phyloP scores from a whole-genome alignment of 2,329 filamentous ascomycete species.

The Alternaria novae-zelandiae region DNA sequence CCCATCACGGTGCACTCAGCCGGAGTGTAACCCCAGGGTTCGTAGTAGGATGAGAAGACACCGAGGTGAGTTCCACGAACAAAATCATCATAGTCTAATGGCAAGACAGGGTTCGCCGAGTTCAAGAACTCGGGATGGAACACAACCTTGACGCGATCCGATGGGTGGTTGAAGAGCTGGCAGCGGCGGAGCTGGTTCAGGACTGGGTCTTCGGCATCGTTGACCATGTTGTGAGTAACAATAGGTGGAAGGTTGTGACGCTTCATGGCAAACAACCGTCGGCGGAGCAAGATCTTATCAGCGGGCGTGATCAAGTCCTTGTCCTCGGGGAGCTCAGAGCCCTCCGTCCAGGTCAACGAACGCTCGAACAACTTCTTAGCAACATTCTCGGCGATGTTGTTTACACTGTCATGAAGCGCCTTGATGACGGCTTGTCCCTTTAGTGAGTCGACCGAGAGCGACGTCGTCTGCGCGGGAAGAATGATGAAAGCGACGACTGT shows the following conservation, averaged over 20 bases:
- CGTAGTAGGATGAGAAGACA: constrained; percentile 97
- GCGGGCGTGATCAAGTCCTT: constrained; percentile 93
- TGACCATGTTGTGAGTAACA: constrained; percentile 98
- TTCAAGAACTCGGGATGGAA: constrained; percentile 99
- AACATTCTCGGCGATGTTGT: constrained; percentile 90
- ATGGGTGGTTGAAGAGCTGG: constrained; percentile 94
- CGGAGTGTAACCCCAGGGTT: constrained; percentile 98
- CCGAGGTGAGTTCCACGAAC: constrained; percentile 95
- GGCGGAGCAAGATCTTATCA: constrained; percentile 89
- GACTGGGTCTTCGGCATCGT: constrained; percentile 90
- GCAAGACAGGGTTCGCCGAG: constrained; percentile 91
- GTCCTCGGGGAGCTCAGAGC: constrained; percentile 90
- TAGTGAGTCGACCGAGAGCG: constrained; percentile 90
- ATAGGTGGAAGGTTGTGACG: constrained; percentile 87
- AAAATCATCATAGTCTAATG: constrained; percentile 97
- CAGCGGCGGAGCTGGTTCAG: constrained; percentile 95
- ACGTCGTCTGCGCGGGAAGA: constrained; percentile 96
- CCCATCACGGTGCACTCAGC: constrained; percentile 99
- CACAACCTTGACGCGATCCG: constrained; percentile 93
- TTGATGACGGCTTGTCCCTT: constrained; percentile 98
- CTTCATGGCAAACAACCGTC: constrained; percentile 96
- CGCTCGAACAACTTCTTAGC: constrained; percentile 94
- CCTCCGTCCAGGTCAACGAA: constrained; percentile 93
- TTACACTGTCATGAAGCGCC: constrained; percentile 88
- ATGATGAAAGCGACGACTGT: constrained; percentile 98